Conservation (phyloP, 2,329 filamentous ascomycete species). For the Apiospora hydei region DNA sequence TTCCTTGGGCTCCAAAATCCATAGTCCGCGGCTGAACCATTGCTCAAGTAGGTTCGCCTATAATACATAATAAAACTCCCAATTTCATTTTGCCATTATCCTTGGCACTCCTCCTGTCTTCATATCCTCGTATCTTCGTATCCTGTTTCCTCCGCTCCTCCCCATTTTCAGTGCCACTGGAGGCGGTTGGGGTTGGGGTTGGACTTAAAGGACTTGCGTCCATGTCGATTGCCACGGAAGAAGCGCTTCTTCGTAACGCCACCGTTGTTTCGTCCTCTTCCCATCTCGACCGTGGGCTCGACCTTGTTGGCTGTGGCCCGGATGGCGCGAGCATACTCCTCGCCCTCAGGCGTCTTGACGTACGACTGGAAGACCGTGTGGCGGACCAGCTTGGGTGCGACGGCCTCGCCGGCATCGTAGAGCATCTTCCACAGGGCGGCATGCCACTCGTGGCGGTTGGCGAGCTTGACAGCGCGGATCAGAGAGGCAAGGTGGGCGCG, state of each 20-base stretch:
- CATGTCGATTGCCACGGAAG: background rate
- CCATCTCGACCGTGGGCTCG: background rate
- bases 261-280: background rate
- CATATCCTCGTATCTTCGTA: background rate
- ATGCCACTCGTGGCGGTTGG: constrained; percentile 21
- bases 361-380: background rate
- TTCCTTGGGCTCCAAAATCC: background rate
- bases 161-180: background rate
- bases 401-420: constrained; percentile 5
- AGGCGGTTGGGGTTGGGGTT: background rate
- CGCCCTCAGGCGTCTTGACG: background rate
- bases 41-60: background rate
- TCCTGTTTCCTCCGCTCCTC: background rate
- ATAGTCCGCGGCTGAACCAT: background rate
- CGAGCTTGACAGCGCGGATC: constrained; percentile 1
- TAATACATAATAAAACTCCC: background rate
- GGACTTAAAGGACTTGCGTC: background rate
- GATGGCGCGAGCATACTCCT: constrained; percentile 18
- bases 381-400: background rate
- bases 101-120: background rate
- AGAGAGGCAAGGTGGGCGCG: constrained; percentile 4
- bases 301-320: background rate
- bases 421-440: constrained; percentile 20
- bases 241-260: background rate
- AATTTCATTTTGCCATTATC: background rate